A percentile compares a stretch with the other conserved stretches of the same genome.
Conservation (phyloP, 2,329 filamentous ascomycete species). For the Celoporthe dispersa region DNA sequence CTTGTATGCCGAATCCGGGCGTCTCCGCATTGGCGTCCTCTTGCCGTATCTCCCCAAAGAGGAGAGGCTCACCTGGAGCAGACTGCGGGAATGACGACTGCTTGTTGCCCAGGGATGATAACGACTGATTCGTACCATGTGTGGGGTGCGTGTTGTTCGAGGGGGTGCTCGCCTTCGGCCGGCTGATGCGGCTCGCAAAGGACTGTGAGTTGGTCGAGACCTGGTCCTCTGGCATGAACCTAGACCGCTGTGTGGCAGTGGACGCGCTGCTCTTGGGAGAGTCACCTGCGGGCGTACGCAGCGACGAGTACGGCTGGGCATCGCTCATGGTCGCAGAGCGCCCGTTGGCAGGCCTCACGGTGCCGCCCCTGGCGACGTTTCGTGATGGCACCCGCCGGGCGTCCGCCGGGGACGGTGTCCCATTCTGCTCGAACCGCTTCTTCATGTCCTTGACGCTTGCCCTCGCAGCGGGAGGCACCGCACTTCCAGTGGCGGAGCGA, state of each 20-base stretch:
- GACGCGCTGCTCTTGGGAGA: conserved; percentile 36
- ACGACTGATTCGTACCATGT: conserved; percentile 46
- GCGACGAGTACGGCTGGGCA: conserved; percentile 47
- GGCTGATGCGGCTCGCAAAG: conserved; percentile 62
- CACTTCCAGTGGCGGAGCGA: conserved; percentile 41
- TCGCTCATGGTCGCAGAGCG: conserved; percentile 39
- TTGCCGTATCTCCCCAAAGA: conserved; percentile 78
- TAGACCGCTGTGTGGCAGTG: conserved; percentile 49
- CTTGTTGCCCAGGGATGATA: conserved; percentile 34
- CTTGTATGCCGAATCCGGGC: conserved; percentile 65
- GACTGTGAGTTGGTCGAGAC: conserved; percentile 60
- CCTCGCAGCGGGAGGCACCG: conserved; percentile 43
- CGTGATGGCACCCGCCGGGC: conserved; percentile 41
- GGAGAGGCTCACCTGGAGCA: conserved; percentile 53
- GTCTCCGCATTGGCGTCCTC: conserved; percentile 57
- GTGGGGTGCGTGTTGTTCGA: conserved; percentile 34
- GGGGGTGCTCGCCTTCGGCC: conserved; percentile 49
- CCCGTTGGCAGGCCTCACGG: conserved; percentile 37
- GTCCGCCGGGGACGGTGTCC: conserved; percentile 37
- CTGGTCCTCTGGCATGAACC: conserved; percentile 55
- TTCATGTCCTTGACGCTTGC: conserved; percentile 82
- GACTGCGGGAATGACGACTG: conserved; percentile 41
- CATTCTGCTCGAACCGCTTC: conserved; percentile 74
- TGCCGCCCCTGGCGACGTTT: conserved; percentile 42
- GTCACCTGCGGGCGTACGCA: conserved; percentile 44